Base-by-base conservation (phyloP, 352 stramenopile species). In the Phytophthora pseudosyringae region DNA sequence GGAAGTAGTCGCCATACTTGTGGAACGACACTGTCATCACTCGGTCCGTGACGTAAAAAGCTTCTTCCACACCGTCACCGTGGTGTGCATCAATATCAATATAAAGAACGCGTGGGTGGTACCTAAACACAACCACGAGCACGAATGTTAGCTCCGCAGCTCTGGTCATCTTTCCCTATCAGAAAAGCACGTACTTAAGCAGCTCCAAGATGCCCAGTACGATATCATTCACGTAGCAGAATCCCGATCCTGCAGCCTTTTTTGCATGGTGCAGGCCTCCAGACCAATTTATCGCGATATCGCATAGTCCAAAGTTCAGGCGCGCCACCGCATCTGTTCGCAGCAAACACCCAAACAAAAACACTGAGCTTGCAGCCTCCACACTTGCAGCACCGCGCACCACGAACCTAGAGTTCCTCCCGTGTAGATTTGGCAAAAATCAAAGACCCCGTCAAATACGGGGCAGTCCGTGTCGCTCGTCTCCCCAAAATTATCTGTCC, bases 81-180 rank as follows among this genome's bases (percentile, higher is more conserved):
- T 99, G 97, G 75, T 99, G 97, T 35, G 99, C 95, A 73, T 99
- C 97, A 69, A 99, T 99, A 70, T 99, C 97, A 67, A 99, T 98
- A 78, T 99, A 99, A 3, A 99, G 74, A 12, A 99, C 97, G 7
- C 97, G 78, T 5, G 94, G 85, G 73, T 99, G 96, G 40, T 87
- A 85, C 78, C 99, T 99, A 41, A 98, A 80, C 55, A 99, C 72
- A 74, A 99, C 96, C 18, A 99, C 65, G 59, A 99, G 38, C 8
- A 26, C 8, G 6, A 15, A 11, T n/a, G 31, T 56, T 35, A 60
- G 28, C 13, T 29, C 83, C 90, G 70, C 98, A 98, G 78, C 98
- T 97, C 53, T 97, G 97, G 73, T 98, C 88, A 5, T 93, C 90
- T 35, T 98, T 86, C 96, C 88, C 38, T 82, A 80, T 93, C 47